Percentiles rank a stretch among this genome's conserved stretches.
These are phyloP conservation scores for Aspergillus eucalypticola DNA, from an alignment of 2,329 filamentous ascomycete genomes.

Conservation along the genomic window DNA sequence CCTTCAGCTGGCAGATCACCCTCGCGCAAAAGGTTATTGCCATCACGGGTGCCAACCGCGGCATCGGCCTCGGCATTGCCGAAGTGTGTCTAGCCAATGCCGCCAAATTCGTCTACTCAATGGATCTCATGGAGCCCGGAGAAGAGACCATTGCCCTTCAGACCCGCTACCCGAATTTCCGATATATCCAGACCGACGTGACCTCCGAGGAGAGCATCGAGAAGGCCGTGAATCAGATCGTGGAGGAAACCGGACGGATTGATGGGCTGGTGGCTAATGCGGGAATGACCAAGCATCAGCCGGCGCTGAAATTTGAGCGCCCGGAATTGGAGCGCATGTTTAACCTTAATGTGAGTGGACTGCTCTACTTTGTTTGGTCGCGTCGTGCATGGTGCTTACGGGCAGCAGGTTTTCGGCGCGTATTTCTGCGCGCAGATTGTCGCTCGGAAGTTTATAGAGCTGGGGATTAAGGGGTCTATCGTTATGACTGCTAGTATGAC, in stretches of 20 bases:
- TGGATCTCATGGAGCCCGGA: slow-evolving; percentile 41
- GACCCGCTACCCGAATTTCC: slow-evolving; percentile 46
- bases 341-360: slow-evolving; percentile 43
- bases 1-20: slow-evolving; percentile 50
- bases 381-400: background rate
- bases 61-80: slow-evolving; percentile 50
- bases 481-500: slow-evolving; percentile 54
- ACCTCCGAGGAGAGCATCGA: slow-evolving; percentile 45
- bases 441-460: slow-evolving; percentile 42
- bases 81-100: slow-evolving; percentile 50
- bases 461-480: slow-evolving; percentile 40
- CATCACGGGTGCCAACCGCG: slow-evolving; percentile 38
- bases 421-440: slow-evolving; percentile 34
- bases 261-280: slow-evolving; percentile 48
- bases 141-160: slow-evolving; percentile 37
- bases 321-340: slow-evolving; percentile 45
- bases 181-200: slow-evolving; percentile 50
- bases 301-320: slow-evolving; percentile 47
- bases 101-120: slow-evolving; percentile 42
- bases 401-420: slow-evolving; percentile 26
- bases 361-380: too few species aligned
- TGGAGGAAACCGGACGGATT: slow-evolving; percentile 40
- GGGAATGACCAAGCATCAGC: slow-evolving; percentile 49
- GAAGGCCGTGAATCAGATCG: slow-evolving; percentile 44
- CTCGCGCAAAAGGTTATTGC: slow-evolving; percentile 40